Evolutionary conservation across 148 eudicot species (phyloP), one percentile per base, ranked within the genome.

Genomic region (Cornus kousa): DNA sequence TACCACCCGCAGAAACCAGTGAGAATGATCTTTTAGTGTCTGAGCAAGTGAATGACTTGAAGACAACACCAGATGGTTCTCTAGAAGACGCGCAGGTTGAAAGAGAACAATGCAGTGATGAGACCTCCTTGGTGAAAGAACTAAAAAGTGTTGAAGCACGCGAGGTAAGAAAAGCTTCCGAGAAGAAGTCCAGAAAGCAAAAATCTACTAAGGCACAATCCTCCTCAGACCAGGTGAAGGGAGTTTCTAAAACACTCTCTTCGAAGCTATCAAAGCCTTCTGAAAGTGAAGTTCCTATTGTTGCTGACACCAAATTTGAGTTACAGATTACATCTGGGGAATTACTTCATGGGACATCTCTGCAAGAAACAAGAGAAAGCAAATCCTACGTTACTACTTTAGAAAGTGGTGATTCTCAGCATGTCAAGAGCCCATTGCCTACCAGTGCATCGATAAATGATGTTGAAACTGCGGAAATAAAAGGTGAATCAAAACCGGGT

Each of bases 181-280:
- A 92, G 67, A 96, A 93, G 87, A 97, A 92, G 85, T 86, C 95
- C 4, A 94, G 80, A 78, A 95, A 89, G 84, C 84, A 80, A 28
- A 97, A 90, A 89, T 87, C 92, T 81, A 87, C 89, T n/a, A 96
- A 94, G 87, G 84, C 82, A 35, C 94, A 89, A 86, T 82, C 90
- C 46, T 79, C 87, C 50, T 79, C 87, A 67, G 97, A 90, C 70
- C 85, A 83, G 73, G 82, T 72, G 60, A 91, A 88, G 89, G 93
- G 83, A 66, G 80, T 75, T 20, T 80, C 89, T 33, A 89, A 88
- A 81, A 37, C 86, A 48, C 33, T 78, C 33, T 67, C 67, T 13
- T 60, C 66, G 71, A 90, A 88, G 74, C 93, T 81, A 28, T 70
- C 80, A 32, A 91, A 89, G 80, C 83, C 74, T 77, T 82, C 87